These are phyloP conservation scores for Udeniomyces megalosporus DNA, from an alignment of 768 basidiomycete genomes.

Conservation along the genomic window DNA sequence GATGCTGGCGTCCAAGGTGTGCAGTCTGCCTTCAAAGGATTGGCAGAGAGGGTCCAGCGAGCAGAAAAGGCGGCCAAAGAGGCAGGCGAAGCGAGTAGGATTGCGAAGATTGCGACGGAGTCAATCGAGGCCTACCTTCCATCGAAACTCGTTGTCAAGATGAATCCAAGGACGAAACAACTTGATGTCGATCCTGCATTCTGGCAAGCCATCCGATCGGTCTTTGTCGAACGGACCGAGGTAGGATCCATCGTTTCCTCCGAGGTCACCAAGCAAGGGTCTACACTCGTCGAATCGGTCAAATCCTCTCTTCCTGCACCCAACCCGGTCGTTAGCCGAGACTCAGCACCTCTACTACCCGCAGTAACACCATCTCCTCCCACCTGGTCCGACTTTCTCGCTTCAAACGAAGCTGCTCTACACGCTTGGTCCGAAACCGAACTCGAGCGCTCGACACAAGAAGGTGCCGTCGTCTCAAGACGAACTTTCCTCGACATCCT, in stretches of 20 bases:
- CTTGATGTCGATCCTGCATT: slow-evolving; percentile 31
- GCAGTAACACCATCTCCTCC: slow-evolving; percentile 6
- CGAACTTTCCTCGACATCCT: slow-evolving; percentile 28
- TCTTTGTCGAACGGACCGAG: slow-evolving; percentile 25
- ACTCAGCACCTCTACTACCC: no score
- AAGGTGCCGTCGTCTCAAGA: slow-evolving; percentile 26
- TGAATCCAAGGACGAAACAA: slow-evolving; percentile 21
- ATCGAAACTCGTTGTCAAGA: slow-evolving; percentile 27
- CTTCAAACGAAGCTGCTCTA: slow-evolving; percentile 26
- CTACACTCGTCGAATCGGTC: background rate
- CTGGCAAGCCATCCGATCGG: slow-evolving; percentile 32
- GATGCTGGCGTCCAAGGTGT: slow-evolving; percentile 5
- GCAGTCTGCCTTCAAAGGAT: slow-evolving; percentile 17
- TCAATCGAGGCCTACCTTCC: slow-evolving; percentile 31
- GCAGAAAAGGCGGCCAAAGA: slow-evolving; percentile 25
- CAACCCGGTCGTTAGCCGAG: background rate
- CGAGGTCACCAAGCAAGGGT: slow-evolving; percentile 14
- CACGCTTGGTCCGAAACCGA: slow-evolving; percentile 25
- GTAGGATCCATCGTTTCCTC: slow-evolving; percentile 21
- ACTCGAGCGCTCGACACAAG: slow-evolving; percentile 19
- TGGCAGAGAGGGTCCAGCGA: slow-evolving; percentile 21
- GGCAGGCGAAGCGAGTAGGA: slow-evolving; percentile 24
- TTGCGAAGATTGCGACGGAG: slow-evolving; percentile 21
- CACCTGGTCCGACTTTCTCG: slow-evolving; percentile 25
- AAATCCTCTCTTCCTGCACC: background rate